Evolutionary conservation across 139 green algal species (phyloP), one percentile per base, ranked within the genome.

Genomic region (Tetraselmis chui): DNA sequence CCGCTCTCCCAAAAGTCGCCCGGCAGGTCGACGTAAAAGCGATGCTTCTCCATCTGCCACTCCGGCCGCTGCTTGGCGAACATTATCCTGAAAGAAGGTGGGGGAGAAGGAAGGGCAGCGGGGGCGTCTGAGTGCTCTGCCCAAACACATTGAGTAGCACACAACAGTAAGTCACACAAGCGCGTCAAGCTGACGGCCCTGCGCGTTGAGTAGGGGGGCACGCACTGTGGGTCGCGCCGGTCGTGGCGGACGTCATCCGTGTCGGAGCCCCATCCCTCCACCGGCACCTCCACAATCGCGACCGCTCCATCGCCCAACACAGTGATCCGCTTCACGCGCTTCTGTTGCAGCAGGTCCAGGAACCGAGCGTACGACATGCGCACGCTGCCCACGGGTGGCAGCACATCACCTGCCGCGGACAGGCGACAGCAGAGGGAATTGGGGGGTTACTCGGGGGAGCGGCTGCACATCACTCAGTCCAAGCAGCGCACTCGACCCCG

Each of bases 1-100:
- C 89, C 88, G 59, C 93, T 85, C 83, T 92, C 84, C 88, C 88
- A 95, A 27, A 95, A 81, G 79, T 95, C 92, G 2, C 92, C 92
- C 30, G 92, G 92, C 67, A 95, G 87, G 84, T 92, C 88, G 29
- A 84, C 85, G 74, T 94, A 95, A 85, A 90, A 95, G 2, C 91
- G 86, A 29, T 89, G 86, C 86, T 93, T 94, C 86, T 95, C 92
- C 90, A 94, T 94, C 31, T 83, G 30, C 87, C 85, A 90, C 83
- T 94, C 90, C 0, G 88, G 84, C 84, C 93, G 86, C 0, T 77
- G 74, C 31, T 84, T 81, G 76, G 81, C 84, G 26, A 92, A 93
- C 30, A 85, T 81, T 5, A 92, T 82, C 78, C 85, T 92, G 85
- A 25, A 67, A 67, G 45, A 31, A 29, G 31, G 32, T 31, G 78